These are phyloP conservation scores for Candida takata DNA, from an alignment of 805 yeast genomes.

Conservation along the genomic window DNA sequence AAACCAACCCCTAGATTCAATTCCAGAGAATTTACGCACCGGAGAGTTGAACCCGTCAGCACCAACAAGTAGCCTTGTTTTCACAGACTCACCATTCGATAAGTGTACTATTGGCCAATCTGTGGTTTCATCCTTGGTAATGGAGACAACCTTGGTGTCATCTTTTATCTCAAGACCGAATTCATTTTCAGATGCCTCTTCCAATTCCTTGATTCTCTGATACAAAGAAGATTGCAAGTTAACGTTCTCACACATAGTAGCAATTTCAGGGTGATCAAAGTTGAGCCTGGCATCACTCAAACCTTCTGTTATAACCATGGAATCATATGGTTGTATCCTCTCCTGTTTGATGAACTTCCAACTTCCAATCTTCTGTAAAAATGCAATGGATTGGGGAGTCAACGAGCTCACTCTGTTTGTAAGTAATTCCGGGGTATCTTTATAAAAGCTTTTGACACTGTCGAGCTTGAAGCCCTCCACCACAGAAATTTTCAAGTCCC, in stretches of 20 bases:
- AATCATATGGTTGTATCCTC: constrained; percentile 75
- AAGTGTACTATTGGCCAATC: constrained; percentile 77
- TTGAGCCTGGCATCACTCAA: constrained; percentile 60
- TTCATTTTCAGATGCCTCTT: constrained; percentile 24
- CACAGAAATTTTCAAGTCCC: constrained; percentile 52
- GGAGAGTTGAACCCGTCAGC: constrained; percentile 97
- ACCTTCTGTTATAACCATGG: constrained; percentile 83
- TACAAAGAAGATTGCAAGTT: constrained; percentile 76
- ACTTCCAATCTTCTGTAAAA: constrained; percentile 62
- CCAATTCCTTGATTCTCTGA: constrained; percentile 41
- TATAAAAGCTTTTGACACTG: constrained; percentile 37
- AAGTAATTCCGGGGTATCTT: constrained; percentile 36
- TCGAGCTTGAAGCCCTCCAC: constrained; percentile 67
- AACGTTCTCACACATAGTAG: constrained; percentile 82
- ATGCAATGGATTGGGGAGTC: constrained; percentile 73
- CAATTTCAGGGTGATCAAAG: constrained; percentile 60
- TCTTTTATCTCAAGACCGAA: constrained; percentile 44
- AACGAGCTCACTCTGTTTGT: constrained; percentile 81
- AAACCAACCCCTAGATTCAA: constrained; percentile 87
- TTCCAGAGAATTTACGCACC: constrained; percentile 72
- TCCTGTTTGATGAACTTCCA: constrained; percentile 65
- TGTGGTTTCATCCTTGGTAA: constrained; percentile 31
- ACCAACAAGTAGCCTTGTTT: constrained; percentile 78
- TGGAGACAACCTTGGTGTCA: constrained; percentile 58
- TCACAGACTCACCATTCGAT: constrained; percentile 53